Conservation (phyloP, 2,329 filamentous ascomycete species). For the Uncinocarpus reesii region DNA sequence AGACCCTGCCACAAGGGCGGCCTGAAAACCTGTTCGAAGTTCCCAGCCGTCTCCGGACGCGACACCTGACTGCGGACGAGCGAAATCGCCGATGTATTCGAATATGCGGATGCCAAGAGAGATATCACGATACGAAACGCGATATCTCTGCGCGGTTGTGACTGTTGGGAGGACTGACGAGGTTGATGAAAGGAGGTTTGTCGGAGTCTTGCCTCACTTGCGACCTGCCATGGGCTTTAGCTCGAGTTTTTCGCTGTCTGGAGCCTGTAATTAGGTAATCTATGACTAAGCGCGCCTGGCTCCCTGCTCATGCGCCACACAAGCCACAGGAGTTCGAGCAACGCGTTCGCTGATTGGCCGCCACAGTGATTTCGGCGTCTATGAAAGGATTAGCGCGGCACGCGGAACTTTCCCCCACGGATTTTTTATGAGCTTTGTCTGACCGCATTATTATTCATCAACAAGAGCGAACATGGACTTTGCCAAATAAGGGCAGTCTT, state of each 20-base stretch:
- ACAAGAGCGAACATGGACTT: neutral
- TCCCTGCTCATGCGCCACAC: neutral
- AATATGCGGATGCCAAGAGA: conserved; percentile 22
- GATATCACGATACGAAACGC: conserved; percentile 35
- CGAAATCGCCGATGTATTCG: conserved; percentile 22
- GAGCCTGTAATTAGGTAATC: conserved; percentile 14
- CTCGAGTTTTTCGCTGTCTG: conserved; percentile 22
- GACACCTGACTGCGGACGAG: conserved; percentile 22
- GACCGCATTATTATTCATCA: neutral
- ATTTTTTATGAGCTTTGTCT: neutral
- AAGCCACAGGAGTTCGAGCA: neutral
- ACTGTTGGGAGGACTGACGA: conserved; percentile 25
- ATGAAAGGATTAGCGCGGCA: conserved; percentile 4
- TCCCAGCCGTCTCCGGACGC: conserved; percentile 27
- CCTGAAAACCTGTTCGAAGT: conserved; percentile 26
- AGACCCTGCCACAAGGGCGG: conserved; percentile 42
- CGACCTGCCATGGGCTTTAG: conserved; percentile 35
- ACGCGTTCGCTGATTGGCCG: neutral
- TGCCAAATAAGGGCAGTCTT: neutral
- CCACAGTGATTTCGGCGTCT: neutral
- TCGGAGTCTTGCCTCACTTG: conserved; percentile 32
- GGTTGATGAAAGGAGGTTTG: conserved; percentile 35
- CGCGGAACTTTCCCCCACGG: conserved; percentile 4
- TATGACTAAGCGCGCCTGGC: conserved; percentile 11
- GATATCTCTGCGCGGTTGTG: conserved; percentile 31